These are phyloP conservation scores for Exophiala mesophila DNA, from an alignment of 2,329 filamentous ascomycete genomes.

Conservation along the genomic window DNA sequence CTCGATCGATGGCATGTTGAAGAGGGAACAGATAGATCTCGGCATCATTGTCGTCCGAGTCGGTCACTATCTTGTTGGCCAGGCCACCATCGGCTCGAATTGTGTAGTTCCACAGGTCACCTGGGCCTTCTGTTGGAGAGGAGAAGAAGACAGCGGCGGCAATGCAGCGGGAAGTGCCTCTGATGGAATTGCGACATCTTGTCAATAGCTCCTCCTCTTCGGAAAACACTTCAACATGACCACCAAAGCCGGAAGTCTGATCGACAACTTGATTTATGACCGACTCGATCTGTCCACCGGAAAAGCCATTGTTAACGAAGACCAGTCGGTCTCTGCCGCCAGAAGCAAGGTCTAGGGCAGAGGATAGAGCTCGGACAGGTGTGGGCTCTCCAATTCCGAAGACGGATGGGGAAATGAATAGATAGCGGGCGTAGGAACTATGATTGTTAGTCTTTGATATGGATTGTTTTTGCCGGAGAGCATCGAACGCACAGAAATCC, in stretches of 20 bases:
- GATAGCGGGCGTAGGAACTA: slow-evolving; percentile 67
- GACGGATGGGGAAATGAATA: slow-evolving; percentile 71
- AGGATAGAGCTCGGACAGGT: slow-evolving; percentile 58
- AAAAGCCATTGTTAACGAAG: slow-evolving; percentile 70
- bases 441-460: slow-evolving; percentile 39
- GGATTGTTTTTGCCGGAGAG: not conserved
- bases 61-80: slow-evolving; percentile 59
- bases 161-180: slow-evolving; percentile 67
- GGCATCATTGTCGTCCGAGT: slow-evolving; percentile 64
- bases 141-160: slow-evolving; percentile 69
- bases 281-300: slow-evolving; percentile 64
- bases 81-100: slow-evolving; percentile 70
- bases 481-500: slow-evolving; percentile 35
- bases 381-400: slow-evolving; percentile 65
- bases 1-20: slow-evolving; percentile 70
- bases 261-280: slow-evolving; percentile 61
- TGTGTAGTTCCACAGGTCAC: slow-evolving; percentile 78
- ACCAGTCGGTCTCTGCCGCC: slow-evolving; percentile 64
- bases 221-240: slow-evolving; percentile 51
- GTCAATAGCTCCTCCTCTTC: slow-evolving; percentile 55
- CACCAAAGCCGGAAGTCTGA: slow-evolving; percentile 53
- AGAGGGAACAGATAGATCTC: slow-evolving; percentile 75
- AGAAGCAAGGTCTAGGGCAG: slow-evolving; percentile 57
- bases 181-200: slow-evolving; percentile 59
- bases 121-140: slow-evolving; percentile 65